Conservation (phyloP, 2,329 filamentous ascomycete species). For the Boeremia lycopersici region DNA sequence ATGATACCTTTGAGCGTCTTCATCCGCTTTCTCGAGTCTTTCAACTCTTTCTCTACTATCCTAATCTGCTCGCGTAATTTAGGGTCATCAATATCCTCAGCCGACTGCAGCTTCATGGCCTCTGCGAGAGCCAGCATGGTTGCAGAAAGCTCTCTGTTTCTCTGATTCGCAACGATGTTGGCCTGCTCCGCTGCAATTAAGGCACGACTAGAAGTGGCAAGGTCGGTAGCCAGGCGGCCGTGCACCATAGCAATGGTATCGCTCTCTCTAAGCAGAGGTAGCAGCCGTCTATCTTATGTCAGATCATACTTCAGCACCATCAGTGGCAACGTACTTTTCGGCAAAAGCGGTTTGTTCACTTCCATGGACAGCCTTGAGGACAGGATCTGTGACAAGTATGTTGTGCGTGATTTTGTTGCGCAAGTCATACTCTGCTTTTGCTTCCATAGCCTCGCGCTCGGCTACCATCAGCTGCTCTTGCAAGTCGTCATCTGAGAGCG, state of each 20-base stretch:
- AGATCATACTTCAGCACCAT: constrained; percentile 8
- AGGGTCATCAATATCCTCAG: constrained; percentile 60
- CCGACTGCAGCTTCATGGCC: constrained; percentile 60
- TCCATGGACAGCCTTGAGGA: constrained; percentile 76
- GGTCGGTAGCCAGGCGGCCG: constrained; percentile 62
- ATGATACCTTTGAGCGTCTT: constrained; percentile 77
- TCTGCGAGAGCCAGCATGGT: constrained; percentile 68
- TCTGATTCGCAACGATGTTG: constrained; percentile 60
- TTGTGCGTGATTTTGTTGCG: constrained; percentile 71
- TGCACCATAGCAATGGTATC: constrained; percentile 70
- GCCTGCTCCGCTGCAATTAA: constrained; percentile 65
- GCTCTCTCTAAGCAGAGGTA: constrained; percentile 69
- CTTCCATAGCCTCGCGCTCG: constrained; percentile 71
- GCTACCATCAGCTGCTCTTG: constrained; percentile 59
- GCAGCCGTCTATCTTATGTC: constrained; percentile 61
- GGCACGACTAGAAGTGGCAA: constrained; percentile 58
- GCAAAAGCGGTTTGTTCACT: constrained; percentile 67
- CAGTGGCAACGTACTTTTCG: constrained; percentile 64
- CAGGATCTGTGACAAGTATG: constrained; percentile 74
- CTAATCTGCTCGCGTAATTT: constrained; percentile 62
- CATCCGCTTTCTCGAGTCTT: constrained; percentile 69
- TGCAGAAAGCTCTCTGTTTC: constrained; percentile 68
- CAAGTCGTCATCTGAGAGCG: constrained; percentile 58
- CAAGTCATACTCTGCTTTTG: constrained; percentile 71
- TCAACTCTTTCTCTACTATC: constrained; percentile 64